These are phyloP conservation scores for Tulasnella calospora DNA, from an alignment of 768 basidiomycete species.

Conservation along the genomic window DNA sequence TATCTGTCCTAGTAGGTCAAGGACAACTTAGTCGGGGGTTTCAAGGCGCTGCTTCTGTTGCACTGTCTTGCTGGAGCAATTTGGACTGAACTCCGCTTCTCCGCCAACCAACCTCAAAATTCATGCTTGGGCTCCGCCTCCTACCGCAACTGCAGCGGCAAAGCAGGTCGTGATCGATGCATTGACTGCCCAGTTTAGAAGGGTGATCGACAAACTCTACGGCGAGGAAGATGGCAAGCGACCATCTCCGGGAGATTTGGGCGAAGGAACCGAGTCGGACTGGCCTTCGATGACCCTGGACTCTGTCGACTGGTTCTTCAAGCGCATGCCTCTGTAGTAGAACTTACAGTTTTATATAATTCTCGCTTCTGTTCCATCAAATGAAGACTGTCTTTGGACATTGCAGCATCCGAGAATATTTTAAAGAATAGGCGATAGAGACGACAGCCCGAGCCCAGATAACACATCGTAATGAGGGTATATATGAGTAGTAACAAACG, in stretches of 20 bases:
- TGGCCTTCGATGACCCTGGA: no score
- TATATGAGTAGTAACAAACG: neutral
- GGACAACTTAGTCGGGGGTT: neutral
- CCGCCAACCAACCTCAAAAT: neutral
- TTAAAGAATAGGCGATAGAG: no score
- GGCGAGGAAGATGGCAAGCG: no score
- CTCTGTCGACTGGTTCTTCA: no score
- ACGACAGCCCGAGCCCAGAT: neutral
- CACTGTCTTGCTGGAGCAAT: neutral
- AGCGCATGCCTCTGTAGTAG: no score
- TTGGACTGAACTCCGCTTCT: neutral
- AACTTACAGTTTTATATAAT: no score
- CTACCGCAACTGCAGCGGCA: neutral
- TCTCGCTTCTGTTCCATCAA: no score
- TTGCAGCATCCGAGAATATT: no score
- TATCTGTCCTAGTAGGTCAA: neutral
- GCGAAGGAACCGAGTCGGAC: no score
- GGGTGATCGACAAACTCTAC: neutral
- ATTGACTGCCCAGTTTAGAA: neutral
- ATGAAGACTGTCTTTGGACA: no score
- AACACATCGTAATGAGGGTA: neutral
- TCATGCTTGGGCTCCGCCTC: neutral
- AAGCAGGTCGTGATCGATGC: neutral
- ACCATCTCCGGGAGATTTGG: no score
- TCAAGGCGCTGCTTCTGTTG: conserved; percentile 17